Conservation (phyloP, 73 alveolate genomes). For the Tetrahymena borealis region DNA sequence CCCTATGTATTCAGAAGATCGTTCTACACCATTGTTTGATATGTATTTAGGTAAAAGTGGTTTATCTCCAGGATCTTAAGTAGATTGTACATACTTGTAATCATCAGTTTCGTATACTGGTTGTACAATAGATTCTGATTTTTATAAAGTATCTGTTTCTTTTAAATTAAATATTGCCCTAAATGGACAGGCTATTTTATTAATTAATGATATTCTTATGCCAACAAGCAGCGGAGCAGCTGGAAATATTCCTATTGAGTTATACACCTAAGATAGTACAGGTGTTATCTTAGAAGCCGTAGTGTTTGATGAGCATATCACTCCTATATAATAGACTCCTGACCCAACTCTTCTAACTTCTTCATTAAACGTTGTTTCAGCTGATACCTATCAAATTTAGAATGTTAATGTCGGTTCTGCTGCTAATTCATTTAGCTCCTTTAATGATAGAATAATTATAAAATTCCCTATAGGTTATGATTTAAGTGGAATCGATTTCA, state of each 20-base stretch:
- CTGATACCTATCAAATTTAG: background rate
- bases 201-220: slow-evolving; percentile 1
- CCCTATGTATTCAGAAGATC: slow-evolving; percentile 13
- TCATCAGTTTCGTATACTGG: background rate
- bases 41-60: background rate
- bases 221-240: slow-evolving; percentile 10
- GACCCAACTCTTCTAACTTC: background rate
- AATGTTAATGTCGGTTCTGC: slow-evolving; percentile 8
- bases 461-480: background rate
- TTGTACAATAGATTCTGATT: background rate
- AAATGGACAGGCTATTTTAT: background rate
- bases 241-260: background rate
- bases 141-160: background rate
- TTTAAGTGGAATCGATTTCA: background rate
- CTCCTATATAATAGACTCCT: background rate
- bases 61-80: background rate
- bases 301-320: background rate
- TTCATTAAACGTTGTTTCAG: background rate
- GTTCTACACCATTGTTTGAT: background rate
- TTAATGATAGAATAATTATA: background rate
- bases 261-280: slow-evolving; percentile 10
- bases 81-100: background rate
- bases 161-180: background rate
- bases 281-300: slow-evolving; percentile 10
- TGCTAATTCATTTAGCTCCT: background rate